A percentile compares a stretch with the other conserved stretches of the same genome.
Evolutionary conservation across 805 yeast genomes (phyloP).

Genomic region (Wickerhamia fluorescens): DNA sequence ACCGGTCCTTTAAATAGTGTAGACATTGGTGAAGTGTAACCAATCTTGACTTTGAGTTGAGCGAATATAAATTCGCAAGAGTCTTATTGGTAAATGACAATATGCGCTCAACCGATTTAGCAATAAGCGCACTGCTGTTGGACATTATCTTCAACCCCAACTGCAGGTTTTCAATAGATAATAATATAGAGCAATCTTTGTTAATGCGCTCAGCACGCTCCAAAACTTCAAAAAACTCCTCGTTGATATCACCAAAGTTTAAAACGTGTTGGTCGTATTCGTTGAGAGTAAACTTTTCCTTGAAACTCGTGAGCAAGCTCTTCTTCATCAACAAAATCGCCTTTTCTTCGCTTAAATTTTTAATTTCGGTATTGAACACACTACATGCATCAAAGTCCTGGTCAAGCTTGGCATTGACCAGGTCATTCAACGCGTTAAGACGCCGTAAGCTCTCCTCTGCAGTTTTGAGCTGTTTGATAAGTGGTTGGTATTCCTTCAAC

Average conservation of each 20-base stretch:
- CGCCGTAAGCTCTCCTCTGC: constrained; percentile 12
- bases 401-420: constrained; percentile 37
- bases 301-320: constrained; percentile 44
- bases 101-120: constrained; percentile 27
- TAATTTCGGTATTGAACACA: constrained; percentile 17
- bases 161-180: constrained; percentile 61
- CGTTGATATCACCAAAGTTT: constrained; percentile 36
- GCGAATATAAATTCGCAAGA: constrained; percentile 22
- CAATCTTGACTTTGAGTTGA: constrained; percentile 18
- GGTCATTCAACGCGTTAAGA: constrained; percentile 14
- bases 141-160: constrained; percentile 62
- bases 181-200: constrained; percentile 59
- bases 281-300: constrained; percentile 56
- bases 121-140: constrained; percentile 46
- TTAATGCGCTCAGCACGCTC: constrained; percentile 58
- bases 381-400: constrained; percentile 15
- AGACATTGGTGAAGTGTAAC: constrained; percentile 26
- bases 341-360: constrained; percentile 22
- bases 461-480: constrained; percentile 18
- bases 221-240: constrained; percentile 55
- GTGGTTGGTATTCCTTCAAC: constrained; percentile 28
- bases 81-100: constrained; percentile 25
- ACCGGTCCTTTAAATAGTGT: constrained; percentile 25
- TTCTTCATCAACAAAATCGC: constrained; percentile 41
- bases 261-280: constrained; percentile 67